These are phyloP conservation scores for Yarrowia sp. DNA, from an alignment of 805 yeast genomes.

Conservation along the genomic window DNA sequence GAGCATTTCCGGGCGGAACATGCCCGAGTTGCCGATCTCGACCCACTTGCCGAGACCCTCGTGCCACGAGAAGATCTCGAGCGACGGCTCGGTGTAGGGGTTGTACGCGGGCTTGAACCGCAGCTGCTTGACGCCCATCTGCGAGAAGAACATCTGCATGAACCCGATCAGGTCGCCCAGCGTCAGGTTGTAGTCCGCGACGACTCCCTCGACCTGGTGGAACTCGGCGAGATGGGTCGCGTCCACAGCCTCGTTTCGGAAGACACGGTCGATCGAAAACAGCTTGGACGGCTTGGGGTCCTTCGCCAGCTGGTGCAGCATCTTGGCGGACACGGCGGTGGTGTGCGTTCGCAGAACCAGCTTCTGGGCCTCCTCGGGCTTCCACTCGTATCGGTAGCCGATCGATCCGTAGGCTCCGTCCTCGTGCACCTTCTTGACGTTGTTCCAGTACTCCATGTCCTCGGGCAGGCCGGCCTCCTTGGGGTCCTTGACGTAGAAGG, in stretches of 20 bases:
- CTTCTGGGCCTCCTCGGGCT: constrained; percentile 80
- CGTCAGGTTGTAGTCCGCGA: constrained; percentile 93
- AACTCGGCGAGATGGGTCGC: constrained; percentile 99
- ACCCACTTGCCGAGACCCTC: constrained; percentile 95
- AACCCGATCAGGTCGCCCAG: constrained; percentile 95
- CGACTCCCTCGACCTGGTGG: constrained; percentile 98
- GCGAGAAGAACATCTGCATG: constrained; percentile 94
- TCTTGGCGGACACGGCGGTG: constrained; percentile 85
- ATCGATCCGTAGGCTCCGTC: constrained; percentile 89
- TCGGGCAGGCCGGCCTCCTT: constrained; percentile 73
- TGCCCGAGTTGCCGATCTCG: constrained; percentile 98
- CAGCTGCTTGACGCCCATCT: constrained; percentile 94
- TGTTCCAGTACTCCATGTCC: constrained; percentile 74
- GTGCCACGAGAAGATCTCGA: constrained; percentile 97
- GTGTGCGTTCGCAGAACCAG: constrained; percentile 97
- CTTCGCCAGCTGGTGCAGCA: constrained; percentile 79
- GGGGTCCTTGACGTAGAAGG: constrained; percentile 96
- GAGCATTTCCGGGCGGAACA: constrained; percentile 99
- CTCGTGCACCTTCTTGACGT: constrained; percentile 81
- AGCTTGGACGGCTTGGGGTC: constrained; percentile 57
- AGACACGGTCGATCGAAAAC: constrained; percentile 95
- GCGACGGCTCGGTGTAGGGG: constrained; percentile 98
- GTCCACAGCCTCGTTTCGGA: constrained; percentile 99
- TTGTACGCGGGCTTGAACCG: constrained; percentile 98
- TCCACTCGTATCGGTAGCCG: constrained; percentile 99